Evolutionary conservation across 225 moss, liverwort and hornwort species (phyloP).

Genomic region (Thuidium tamariscinum): DNA sequence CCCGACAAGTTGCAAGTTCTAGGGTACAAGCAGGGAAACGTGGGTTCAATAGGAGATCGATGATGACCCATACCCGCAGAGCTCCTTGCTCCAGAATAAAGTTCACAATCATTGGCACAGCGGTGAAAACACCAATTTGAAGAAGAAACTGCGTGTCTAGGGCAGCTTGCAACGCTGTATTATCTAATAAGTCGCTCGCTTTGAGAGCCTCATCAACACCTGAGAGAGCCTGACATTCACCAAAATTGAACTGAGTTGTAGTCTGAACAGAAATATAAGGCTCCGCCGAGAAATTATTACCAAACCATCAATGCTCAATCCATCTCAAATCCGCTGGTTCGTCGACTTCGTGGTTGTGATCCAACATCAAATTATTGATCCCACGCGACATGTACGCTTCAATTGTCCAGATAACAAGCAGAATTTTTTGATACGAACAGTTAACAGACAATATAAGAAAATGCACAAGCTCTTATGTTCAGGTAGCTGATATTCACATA

Average conservation of each 20-base stretch:
- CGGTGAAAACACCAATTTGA: constrained; percentile 54
- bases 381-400: background rate
- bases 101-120: constrained; percentile 50
- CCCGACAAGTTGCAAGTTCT: background rate
- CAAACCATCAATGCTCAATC: background rate
- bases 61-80: constrained; percentile 15
- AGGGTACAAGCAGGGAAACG: background rate
- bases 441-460: background rate
- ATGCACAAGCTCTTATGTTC: background rate
- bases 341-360: background rate
- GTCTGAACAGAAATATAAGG: background rate
- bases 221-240: constrained; percentile 36
- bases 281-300: background rate
- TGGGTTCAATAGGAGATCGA: background rate
- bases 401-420: background rate
- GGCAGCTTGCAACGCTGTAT: constrained; percentile 38
- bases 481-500: constrained; percentile 2
- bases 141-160: constrained; percentile 52
- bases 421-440: background rate
- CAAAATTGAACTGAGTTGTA: background rate
- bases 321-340: background rate
- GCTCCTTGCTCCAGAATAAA: constrained; percentile 52
- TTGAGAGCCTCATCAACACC: constrained; percentile 39
- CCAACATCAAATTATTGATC: background rate
- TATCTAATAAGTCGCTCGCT: constrained; percentile 7